These are phyloP conservation scores for Phlegmacium glaucopus DNA, from an alignment of 768 basidiomycete genomes.

Conservation along the genomic window DNA sequence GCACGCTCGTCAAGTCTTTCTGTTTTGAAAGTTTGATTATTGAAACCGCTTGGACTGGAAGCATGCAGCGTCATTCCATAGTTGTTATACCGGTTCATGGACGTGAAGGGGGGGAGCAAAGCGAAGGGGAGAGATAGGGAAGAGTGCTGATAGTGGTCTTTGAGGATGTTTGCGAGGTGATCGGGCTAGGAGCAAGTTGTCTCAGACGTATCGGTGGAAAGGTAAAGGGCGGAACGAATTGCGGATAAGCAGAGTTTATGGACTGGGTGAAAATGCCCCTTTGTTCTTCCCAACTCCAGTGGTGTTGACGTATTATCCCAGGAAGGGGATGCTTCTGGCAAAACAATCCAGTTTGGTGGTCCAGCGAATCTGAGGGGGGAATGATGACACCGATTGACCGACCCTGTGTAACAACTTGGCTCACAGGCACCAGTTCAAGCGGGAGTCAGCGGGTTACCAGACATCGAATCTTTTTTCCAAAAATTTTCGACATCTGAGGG, in stretches of 20 bases:
- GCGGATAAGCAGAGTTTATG: constrained; percentile 38
- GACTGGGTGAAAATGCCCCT: constrained; percentile 32
- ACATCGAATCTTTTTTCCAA: constrained; percentile 44
- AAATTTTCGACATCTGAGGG: constrained; percentile 37
- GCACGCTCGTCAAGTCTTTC: constrained; percentile 42
- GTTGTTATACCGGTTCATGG: constrained; percentile 29
- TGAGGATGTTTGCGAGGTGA: constrained; percentile 32
- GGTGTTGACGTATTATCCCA: constrained; percentile 46
- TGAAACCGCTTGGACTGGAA: constrained; percentile 20
- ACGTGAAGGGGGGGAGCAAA: constrained; percentile 11
- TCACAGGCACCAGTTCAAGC: constrained; percentile 39
- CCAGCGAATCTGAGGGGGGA: constrained; percentile 35
- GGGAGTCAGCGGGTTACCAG: constrained; percentile 32
- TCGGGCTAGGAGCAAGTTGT: constrained; percentile 34
- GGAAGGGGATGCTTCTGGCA: constrained; percentile 32
- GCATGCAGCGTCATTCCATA: constrained; percentile 8
- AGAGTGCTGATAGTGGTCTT: constrained; percentile 8
- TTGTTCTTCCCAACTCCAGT: constrained; percentile 35
- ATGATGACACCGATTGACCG: constrained; percentile 42
- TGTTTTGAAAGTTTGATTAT: constrained; percentile 16
- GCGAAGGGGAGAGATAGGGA: constrained; percentile 10
- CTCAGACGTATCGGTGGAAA: constrained; percentile 38
- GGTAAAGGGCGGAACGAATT: constrained; percentile 39
- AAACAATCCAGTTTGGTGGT: constrained; percentile 42
- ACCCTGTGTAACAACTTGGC: constrained; percentile 38